These are phyloP conservation scores for Boletellus ananas DNA, from an alignment of 768 basidiomycete genomes.

Conservation along the genomic window DNA sequence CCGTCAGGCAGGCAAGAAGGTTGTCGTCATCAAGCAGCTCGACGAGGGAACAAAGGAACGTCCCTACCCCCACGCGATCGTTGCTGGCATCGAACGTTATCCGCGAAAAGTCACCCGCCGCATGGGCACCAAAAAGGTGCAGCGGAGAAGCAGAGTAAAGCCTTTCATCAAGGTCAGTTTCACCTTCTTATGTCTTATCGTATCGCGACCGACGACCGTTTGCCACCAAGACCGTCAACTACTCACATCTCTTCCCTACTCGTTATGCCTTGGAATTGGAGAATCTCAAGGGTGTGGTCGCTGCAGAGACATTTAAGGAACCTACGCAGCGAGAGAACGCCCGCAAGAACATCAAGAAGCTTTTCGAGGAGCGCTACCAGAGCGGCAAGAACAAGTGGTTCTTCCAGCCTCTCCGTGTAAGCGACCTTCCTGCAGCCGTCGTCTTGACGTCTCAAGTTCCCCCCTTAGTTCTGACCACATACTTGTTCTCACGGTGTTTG, in stretches of 20 bases:
- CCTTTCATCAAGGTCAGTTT: slow-evolving; percentile 94
- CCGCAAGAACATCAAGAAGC: slow-evolving; percentile 95
- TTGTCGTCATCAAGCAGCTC: slow-evolving; percentile 95
- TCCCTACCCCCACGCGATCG: slow-evolving; percentile 96
- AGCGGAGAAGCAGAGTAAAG: slow-evolving; percentile 94
- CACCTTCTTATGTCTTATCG: background rate
- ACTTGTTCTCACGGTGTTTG: slow-evolving; percentile 9
- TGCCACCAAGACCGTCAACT: slow-evolving; percentile 76
- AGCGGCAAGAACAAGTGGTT: slow-evolving; percentile 98
- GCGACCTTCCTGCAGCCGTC: slow-evolving; percentile 9
- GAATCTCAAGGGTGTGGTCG: slow-evolving; percentile 82
- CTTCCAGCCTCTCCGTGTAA: slow-evolving; percentile 82
- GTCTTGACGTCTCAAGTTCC: slow-evolving; percentile 4
- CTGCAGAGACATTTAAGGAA: slow-evolving; percentile 94
- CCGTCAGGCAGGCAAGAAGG: slow-evolving; percentile 99
- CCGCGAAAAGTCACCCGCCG: slow-evolving; percentile 95
- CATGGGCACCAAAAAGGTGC: slow-evolving; percentile 95
- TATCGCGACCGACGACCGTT: background rate
- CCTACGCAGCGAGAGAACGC: slow-evolving; percentile 90
- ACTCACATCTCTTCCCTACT: slow-evolving; percentile 98
- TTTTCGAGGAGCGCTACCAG: slow-evolving; percentile 92
- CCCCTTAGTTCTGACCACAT: slow-evolving; percentile 34
- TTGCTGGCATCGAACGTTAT: slow-evolving; percentile 98
- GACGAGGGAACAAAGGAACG: slow-evolving; percentile 97
- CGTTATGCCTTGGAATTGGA: slow-evolving; percentile 98